These are phyloP conservation scores for Stemphylium lycopersici DNA, from an alignment of 2,329 filamentous ascomycete species.

Conservation along the genomic window DNA sequence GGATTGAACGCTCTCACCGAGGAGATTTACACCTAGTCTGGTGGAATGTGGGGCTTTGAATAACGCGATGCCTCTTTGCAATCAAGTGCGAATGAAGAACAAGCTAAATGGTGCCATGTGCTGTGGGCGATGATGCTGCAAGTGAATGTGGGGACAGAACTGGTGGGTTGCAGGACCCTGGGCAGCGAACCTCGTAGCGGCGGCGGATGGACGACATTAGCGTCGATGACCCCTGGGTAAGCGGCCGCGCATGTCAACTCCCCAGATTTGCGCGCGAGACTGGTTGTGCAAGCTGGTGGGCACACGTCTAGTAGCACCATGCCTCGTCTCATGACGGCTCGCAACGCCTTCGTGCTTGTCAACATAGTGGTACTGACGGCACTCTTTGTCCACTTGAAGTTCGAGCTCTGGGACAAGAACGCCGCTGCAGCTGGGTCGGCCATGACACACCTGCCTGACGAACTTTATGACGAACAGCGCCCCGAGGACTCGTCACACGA, in stretches of 20 bases:
- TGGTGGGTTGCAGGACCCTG: neutral
- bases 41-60: neutral
- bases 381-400: constrained; percentile 39
- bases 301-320: constrained; percentile 20
- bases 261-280: constrained; percentile 6
- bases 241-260: constrained; percentile 1
- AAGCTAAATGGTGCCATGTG: neutral
- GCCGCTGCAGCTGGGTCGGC: constrained; percentile 12
- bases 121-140: neutral
- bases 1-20: constrained; percentile 58
- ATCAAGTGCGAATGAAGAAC: neutral
- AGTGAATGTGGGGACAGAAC: neutral
- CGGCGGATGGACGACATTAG: constrained; percentile 5
- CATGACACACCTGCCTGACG: constrained; percentile 21
- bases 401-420: constrained; percentile 32
- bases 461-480: constrained; percentile 21
- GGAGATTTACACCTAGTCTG: constrained; percentile 53
- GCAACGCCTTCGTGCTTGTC: constrained; percentile 30
- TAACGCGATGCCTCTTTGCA: neutral
- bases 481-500: constrained; percentile 8
- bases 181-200: neutral
- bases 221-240: constrained; percentile 7
- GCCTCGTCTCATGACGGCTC: constrained; percentile 38
- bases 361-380: constrained; percentile 34
- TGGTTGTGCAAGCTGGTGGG: constrained; percentile 6